phyloP scores from a whole-genome alignment of 768 basidiomycete species.

The Amanita subjunquillea region DNA sequence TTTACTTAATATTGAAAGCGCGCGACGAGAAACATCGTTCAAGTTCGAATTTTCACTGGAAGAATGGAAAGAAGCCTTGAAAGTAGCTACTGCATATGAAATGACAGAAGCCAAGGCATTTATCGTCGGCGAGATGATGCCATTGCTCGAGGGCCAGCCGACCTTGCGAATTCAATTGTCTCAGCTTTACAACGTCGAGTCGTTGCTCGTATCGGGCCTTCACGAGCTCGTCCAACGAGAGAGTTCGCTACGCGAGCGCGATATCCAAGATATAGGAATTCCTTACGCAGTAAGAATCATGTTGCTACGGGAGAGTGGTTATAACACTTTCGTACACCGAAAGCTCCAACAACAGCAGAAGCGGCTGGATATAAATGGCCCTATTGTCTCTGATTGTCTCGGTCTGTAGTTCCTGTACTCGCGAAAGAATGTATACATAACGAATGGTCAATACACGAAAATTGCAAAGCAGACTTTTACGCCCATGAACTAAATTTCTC shows the following conservation, averaged over 20 bases:
- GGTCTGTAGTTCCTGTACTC: too few species aligned
- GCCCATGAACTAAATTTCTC: too few species aligned
- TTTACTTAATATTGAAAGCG: background rate
- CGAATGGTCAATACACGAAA: too few species aligned
- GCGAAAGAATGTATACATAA: too few species aligned
- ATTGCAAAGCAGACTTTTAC: too few species aligned
- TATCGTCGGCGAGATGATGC: background rate
- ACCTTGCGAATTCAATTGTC: background rate
- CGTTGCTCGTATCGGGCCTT: background rate
- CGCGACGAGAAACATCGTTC: background rate
- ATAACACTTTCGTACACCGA: too few species aligned
- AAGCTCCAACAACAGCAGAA: too few species aligned
- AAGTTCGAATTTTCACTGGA: background rate
- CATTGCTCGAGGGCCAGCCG: background rate
- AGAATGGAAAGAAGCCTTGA: slow-evolving; percentile 1
- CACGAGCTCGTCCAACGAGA: background rate
- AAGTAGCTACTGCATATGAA: background rate
- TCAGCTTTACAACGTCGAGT: background rate
- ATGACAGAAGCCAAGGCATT: background rate
- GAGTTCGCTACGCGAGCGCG: background rate
- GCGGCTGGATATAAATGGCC: too few species aligned
- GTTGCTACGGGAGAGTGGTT: background rate
- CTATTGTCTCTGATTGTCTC: too few species aligned
- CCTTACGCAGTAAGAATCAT: background rate
- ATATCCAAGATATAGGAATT: background rate